phyloP scores from a whole-genome alignment of 1,139 yeast genomes.

The Diutina rugosa region DNA sequence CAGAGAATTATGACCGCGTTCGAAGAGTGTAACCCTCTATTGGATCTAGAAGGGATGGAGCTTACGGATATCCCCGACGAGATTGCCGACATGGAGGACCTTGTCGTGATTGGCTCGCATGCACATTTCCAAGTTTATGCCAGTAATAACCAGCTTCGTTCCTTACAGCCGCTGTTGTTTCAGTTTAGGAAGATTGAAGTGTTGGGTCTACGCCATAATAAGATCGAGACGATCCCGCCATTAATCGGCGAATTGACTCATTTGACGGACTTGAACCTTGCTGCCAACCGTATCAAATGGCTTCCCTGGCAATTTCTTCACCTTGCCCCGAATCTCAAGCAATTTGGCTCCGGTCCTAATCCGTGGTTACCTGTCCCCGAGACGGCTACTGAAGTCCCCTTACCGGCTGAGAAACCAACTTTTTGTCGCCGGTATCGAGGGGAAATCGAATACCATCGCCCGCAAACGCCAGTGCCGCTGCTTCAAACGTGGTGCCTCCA shows the following conservation, averaged over 20 bases:
- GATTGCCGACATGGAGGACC: conserved; percentile 37
- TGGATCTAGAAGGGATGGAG: conserved; percentile 30
- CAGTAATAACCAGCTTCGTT: conserved; percentile 33
- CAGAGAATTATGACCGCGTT: conserved; percentile 24
- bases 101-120: conserved; percentile 26
- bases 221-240: conserved; percentile 37
- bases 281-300: conserved; percentile 35
- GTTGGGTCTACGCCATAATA: conserved; percentile 39
- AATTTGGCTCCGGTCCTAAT: conserved; percentile 38
- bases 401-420: background rate
- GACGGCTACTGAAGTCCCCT: conserved; percentile 14
- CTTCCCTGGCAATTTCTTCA: conserved; percentile 44
- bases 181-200: conserved; percentile 35
- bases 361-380: conserved; percentile 20
- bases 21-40: conserved; percentile 22
- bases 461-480: conserved; percentile 15
- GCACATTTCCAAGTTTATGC: conserved; percentile 34
- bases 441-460: background rate
- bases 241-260: conserved; percentile 29
- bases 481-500: conserved; percentile 31
- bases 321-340: conserved; percentile 22
- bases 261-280: conserved; percentile 37
- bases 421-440: background rate
- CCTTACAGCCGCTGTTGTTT: conserved; percentile 39
- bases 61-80: conserved; percentile 39